Base-by-base conservation (phyloP, 371 early-diverging fungal genomes). In the Lichtheimia corymbifera region DNA sequence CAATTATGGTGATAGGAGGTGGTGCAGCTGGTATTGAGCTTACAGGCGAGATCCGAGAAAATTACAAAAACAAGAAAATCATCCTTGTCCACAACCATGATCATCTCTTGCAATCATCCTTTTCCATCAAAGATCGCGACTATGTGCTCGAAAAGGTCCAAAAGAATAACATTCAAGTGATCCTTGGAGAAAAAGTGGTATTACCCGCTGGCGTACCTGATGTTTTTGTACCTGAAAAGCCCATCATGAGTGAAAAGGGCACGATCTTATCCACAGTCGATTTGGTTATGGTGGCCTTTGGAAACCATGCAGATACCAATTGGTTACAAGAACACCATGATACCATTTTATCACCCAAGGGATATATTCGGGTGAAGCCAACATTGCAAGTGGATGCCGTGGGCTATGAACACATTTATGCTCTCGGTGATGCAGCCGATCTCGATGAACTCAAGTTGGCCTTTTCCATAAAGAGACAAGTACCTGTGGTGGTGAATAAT, bases 1-100 rank as follows among this genome's bases (percentile, higher is more conserved):
- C 76, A 0, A 68, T 86, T 44, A 53, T 87, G 14, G 73, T 87
- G 25, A 64, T 84, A 5, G 87, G 87, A 49, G 84, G 85, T 47
- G 85, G 87, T 0, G 69, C 84, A 2, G 79, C 79, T 0, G 85
- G 86, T 22, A 66, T 85, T 45, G 88, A 88, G 59, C 58, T 84
- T 0, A 76, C 83, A 13, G 84, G 85, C 6, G 85, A 80, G 55
- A 75, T 84, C n/a, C 72, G 70, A 5, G 73, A 73, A 1, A 56
- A 53, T 4, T 81, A 78, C 47, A 62, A 67, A 0, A 65, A 67
- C 30, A 85, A 84, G 63, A 67, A 73, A 17, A 64, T 87, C 27
- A 80, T 78, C 0, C 55, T 87, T n/a, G 75, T 84, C 5, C 83
- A 84, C 44, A 52, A 61, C 15, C 54, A 64, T 6, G 45, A 66